phyloP scores from a whole-genome alignment of 1,284 basidiomycete genomes.

The Moniliophthora roreri region DNA sequence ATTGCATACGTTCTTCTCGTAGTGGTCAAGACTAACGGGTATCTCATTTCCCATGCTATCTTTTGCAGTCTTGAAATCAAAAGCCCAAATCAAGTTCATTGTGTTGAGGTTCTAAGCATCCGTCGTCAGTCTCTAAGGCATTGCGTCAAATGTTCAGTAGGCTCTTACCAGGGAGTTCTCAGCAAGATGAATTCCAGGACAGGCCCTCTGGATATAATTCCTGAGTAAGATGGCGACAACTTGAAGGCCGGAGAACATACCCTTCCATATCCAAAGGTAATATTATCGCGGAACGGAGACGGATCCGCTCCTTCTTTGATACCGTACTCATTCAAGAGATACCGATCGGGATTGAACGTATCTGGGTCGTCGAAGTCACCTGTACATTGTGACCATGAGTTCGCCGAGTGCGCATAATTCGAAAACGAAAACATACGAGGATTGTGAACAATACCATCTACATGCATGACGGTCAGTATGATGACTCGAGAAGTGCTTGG shows the following conservation, averaged over 20 bases:
- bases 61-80: slow-evolving; percentile 17
- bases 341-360: slow-evolving; percentile 17
- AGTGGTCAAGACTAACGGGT: slow-evolving; percentile 5
- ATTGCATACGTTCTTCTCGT: neutral
- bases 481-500: neutral
- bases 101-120: slow-evolving; percentile 10
- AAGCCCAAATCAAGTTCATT: slow-evolving; percentile 29
- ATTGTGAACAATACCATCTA: slow-evolving; percentile 20
- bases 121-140: too few relatives aligned
- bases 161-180: slow-evolving; percentile 21
- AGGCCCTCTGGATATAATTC: slow-evolving; percentile 20
- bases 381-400: neutral
- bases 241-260: slow-evolving; percentile 6
- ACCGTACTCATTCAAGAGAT: slow-evolving; percentile 15
- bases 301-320: slow-evolving; percentile 15
- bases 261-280: slow-evolving; percentile 18
- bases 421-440: slow-evolving; percentile 8
- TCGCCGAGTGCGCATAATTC: too few relatives aligned
- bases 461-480: neutral
- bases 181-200: slow-evolving; percentile 30
- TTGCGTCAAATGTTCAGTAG: too few relatives aligned
- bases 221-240: neutral
- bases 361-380: slow-evolving; percentile 21
- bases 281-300: slow-evolving; percentile 9
- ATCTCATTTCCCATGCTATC: slow-evolving; percentile 9